Evolutionary conservation across 257 asterid genomes (phyloP).

Genomic region (Euphrasia confusa): DNA sequence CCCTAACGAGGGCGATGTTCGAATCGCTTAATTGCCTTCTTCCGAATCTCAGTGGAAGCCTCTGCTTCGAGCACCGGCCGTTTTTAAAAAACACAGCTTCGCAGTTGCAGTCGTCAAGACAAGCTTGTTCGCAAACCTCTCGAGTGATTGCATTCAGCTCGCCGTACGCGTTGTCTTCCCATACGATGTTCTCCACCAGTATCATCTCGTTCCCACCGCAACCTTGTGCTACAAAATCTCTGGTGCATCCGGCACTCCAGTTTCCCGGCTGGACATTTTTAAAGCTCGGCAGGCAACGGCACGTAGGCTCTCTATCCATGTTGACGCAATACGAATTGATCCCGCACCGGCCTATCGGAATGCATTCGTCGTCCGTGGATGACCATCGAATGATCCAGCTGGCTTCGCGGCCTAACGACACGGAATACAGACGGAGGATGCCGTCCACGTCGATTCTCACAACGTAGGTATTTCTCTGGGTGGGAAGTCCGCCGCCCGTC

Average conservation of each 20-base stretch:
- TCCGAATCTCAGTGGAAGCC: conserved; percentile 49
- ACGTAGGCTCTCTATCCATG: conserved; percentile 12
- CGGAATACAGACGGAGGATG: conserved; percentile 36
- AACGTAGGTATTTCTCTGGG: conserved; percentile 22
- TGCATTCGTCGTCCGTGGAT: conserved; percentile 26
- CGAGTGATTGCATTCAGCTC: background rate
- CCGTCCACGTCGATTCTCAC: conserved; percentile 45
- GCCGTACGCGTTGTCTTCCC: conserved; percentile 35
- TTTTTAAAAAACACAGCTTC: conserved; percentile 35
- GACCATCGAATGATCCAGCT: conserved; percentile 27
- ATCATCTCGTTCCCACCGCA: conserved; percentile 35
- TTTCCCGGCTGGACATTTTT: conserved; percentile 27
- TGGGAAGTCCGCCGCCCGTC: conserved; percentile 18
- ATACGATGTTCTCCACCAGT: background rate
- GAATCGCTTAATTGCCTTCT: conserved; percentile 17
- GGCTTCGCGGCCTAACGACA: conserved; percentile 1
- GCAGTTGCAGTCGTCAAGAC: conserved; percentile 49
- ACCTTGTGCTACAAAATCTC: conserved; percentile 18
- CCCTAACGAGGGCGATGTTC: conserved; percentile 31
- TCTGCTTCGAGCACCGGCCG: conserved; percentile 35
- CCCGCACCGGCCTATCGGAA: conserved; percentile 49
- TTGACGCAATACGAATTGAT: conserved; percentile 36
- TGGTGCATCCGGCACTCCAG: conserved; percentile 33
- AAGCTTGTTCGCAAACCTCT: conserved; percentile 36
- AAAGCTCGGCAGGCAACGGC: conserved; percentile 49